Evolutionary conservation across 768 basidiomycete genomes (phyloP).

Genomic region (Russula sp.): DNA sequence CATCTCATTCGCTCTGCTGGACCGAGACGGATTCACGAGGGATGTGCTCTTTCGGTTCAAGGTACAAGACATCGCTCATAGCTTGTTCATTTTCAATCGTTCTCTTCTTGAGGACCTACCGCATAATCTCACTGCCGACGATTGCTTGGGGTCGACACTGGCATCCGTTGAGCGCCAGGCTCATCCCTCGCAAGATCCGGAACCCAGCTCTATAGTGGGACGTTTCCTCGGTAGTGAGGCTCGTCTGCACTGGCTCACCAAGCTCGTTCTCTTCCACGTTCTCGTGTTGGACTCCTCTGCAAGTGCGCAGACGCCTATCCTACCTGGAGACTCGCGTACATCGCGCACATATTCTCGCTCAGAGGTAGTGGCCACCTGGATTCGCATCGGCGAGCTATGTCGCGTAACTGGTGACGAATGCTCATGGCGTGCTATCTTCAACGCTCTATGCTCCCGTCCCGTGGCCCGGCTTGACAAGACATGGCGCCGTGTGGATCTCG

Average conservation of each 20-base stretch:
- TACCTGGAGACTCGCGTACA: slow-evolving; percentile 38
- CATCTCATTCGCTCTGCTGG: slow-evolving; percentile 50
- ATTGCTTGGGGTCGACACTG: slow-evolving; percentile 28
- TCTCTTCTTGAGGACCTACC: slow-evolving; percentile 47
- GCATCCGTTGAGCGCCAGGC: slow-evolving; percentile 18
- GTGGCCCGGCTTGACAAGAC: slow-evolving; percentile 74
- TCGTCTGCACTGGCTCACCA: slow-evolving; percentile 79
- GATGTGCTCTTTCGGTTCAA: slow-evolving; percentile 66
- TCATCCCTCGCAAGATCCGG: background rate
- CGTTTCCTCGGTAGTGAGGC: slow-evolving; percentile 67
- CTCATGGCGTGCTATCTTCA: slow-evolving; percentile 71
- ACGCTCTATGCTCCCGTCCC: slow-evolving; percentile 68
- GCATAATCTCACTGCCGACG: slow-evolving; percentile 50
- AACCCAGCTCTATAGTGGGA: slow-evolving; percentile 16
- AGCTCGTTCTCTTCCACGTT: slow-evolving; percentile 65
- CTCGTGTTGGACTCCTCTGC: slow-evolving; percentile 56
- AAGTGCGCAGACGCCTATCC: slow-evolving; percentile 34
- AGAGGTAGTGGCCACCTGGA: slow-evolving; percentile 72
- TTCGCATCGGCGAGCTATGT: slow-evolving; percentile 67
- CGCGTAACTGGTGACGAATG: slow-evolving; percentile 73
- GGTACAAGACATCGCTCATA: slow-evolving; percentile 56
- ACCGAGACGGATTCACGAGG: slow-evolving; percentile 64
- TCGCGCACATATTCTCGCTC: slow-evolving; percentile 69
- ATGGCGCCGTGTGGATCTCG: slow-evolving; percentile 71
- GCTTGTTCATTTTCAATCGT: slow-evolving; percentile 61